Conservation (phyloP, 345 rosid genomes). For the Camelina neglecta region DNA sequence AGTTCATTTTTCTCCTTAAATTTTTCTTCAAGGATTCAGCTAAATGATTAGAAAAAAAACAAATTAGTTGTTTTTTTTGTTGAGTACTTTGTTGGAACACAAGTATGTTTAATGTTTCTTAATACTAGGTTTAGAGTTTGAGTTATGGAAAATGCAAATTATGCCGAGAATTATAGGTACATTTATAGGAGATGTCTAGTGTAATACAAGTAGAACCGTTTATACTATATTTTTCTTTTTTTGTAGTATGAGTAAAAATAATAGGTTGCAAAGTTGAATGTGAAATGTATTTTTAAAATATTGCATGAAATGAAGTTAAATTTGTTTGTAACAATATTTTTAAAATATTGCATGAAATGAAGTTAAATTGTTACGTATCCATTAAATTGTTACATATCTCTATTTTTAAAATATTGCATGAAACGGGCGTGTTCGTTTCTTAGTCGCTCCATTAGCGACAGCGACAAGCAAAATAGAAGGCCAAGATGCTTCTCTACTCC, state of each 20-base stretch:
- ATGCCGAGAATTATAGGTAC: neutral
- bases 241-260: no score
- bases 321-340: no score
- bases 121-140: neutral
- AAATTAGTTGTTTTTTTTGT: neutral
- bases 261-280: no score
- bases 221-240: no score
- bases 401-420: no score
- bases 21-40: slow-evolving; percentile 6
- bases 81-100: neutral
- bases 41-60: neutral
- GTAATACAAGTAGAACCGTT: neutral
- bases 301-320: neutral
- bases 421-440: no score
- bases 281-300: neutral
- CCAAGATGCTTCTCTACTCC: no score
- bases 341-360: neutral
- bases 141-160: neutral
- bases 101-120: neutral
- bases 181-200: neutral
- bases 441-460: no score
- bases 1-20: neutral
- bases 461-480: no score
- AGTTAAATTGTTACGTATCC: no score
- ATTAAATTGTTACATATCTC: no score